phyloP scores from a whole-genome alignment of 1,284 basidiomycete genomes.

The Tilletia caries region DNA sequence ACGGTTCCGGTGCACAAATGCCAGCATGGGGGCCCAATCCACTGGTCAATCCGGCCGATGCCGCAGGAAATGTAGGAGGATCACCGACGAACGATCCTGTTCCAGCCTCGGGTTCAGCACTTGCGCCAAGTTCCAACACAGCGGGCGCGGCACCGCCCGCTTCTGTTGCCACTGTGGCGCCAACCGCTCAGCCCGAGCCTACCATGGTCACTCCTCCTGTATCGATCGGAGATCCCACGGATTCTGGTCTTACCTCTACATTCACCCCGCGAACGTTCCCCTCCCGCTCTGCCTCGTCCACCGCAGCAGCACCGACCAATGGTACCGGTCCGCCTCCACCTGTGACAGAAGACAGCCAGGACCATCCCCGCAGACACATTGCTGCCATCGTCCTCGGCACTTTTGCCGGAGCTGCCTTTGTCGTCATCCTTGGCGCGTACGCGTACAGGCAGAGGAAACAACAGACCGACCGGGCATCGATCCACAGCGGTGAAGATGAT shows the following conservation, averaged over 20 bases:
- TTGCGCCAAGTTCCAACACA: no score
- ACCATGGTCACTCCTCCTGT: no score
- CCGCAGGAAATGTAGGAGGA: no score
- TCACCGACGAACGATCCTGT: no score
- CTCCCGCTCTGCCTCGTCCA: not conserved
- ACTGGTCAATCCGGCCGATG: not conserved
- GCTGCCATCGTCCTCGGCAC: conserved; percentile 3
- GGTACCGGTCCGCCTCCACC: not conserved
- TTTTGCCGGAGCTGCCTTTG: not conserved
- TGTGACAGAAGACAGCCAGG: not conserved
- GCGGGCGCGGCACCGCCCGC: no score
- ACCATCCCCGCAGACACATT: not conserved
- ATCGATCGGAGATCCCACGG: not conserved
- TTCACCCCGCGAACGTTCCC: not conserved
- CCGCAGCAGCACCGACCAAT: not conserved
- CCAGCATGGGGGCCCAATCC: conserved; percentile 2
- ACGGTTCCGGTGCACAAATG: no score
- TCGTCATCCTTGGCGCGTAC: not conserved
- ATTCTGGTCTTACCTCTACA: not conserved
- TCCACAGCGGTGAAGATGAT: not conserved
- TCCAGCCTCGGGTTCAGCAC: no score
- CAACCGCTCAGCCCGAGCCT: no score
- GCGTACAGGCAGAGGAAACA: not conserved
- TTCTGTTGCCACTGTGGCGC: no score
- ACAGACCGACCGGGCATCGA: not conserved